phyloP scores from a whole-genome alignment of 1,284 basidiomycete species.

The Austropuccinia psidii region DNA sequence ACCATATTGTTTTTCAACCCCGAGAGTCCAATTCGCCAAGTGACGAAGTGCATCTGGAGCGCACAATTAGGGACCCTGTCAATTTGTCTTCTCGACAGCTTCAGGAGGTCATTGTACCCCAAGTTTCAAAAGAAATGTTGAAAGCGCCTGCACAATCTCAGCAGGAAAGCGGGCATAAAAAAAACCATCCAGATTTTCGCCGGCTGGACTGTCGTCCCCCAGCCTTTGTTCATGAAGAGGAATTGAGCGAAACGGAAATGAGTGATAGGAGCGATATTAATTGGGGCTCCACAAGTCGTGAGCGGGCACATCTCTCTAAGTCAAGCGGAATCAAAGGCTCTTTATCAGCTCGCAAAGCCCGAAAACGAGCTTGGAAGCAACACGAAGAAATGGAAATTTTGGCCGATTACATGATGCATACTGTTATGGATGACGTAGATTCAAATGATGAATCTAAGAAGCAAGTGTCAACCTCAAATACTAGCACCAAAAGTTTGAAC shows the following conservation, averaged over 20 bases:
- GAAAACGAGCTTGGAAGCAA: background rate
- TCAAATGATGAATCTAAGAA: conserved; percentile 7
- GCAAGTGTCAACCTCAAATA: too few species aligned
- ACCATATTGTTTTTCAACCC: conserved; percentile 8
- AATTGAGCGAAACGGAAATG: background rate
- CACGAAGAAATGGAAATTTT: conserved; percentile 10
- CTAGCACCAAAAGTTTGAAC: too few species aligned
- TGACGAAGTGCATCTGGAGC: conserved; percentile 4
- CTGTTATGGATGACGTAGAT: background rate
- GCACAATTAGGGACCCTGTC: background rate
- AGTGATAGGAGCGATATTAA: conserved; percentile 13
- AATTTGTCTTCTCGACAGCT: background rate
- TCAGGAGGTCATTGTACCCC: background rate
- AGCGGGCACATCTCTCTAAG: background rate
- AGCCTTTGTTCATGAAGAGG: background rate
- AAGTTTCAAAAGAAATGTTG: background rate
- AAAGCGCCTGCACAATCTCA: background rate
- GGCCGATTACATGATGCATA: conserved; percentile 16
- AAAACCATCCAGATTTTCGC: background rate
- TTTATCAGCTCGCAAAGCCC: background rate
- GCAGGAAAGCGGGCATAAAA: background rate
- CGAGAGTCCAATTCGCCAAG: background rate
- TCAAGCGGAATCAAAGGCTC: background rate
- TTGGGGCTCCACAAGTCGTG: background rate
- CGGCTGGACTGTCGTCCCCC: background rate